phyloP scores from a whole-genome alignment of 1,284 basidiomycete species.

The Uromyces viciae-fabae region DNA sequence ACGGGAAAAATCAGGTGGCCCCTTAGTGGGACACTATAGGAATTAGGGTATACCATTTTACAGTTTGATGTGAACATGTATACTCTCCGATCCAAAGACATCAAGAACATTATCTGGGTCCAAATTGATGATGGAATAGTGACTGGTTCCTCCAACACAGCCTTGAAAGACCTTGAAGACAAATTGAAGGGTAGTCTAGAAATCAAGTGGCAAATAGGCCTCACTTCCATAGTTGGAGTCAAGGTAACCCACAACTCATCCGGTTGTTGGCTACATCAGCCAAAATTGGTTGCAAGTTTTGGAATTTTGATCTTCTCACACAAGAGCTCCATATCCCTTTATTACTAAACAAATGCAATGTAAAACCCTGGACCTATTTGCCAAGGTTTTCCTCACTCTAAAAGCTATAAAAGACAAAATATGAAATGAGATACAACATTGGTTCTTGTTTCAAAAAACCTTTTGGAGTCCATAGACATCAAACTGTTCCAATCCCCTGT shows the following conservation, averaged over 20 bases:
- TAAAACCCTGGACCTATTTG: no score
- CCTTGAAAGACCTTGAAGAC: neutral
- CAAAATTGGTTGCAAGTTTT: no score
- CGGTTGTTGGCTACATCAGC: no score
- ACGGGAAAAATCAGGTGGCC: constrained; percentile 7
- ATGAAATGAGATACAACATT: no score
- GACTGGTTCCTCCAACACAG: neutral
- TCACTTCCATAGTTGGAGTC: neutral
- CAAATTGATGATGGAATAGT: constrained; percentile 14
- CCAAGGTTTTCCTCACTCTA: no score
- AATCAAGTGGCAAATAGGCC: constrained; percentile 17
- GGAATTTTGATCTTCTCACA: no score
- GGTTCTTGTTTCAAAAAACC: no score
- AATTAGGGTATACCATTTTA: neutral
- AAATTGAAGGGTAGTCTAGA: neutral
- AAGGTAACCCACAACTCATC: neutral
- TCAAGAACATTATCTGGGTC: constrained; percentile 6
- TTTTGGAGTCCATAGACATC: no score
- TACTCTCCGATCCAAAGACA: neutral
- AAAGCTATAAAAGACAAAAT: no score
- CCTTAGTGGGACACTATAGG: neutral
- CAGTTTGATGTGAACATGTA: constrained; percentile 9
- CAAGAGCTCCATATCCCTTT: no score
- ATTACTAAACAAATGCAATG: no score
- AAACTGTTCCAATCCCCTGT: no score